These are phyloP conservation scores for Dothidotthia symphoricarpi DNA, from an alignment of 2,329 filamentous ascomycete species.

Conservation along the genomic window DNA sequence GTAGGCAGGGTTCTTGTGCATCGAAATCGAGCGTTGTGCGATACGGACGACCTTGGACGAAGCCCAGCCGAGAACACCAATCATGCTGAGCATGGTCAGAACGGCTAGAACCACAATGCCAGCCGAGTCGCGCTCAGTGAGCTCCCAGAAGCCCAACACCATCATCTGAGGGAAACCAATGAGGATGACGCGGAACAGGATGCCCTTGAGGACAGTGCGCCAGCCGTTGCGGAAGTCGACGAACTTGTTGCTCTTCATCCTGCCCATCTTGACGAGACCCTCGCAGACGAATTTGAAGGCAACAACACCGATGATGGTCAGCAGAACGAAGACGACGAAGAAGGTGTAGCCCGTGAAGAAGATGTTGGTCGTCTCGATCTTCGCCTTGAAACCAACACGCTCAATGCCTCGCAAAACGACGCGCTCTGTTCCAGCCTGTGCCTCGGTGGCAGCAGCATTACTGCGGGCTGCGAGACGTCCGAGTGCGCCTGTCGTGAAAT, in stretches of 20 bases:
- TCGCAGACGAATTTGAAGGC: slow-evolving; percentile 82
- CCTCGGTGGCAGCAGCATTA: slow-evolving; percentile 49
- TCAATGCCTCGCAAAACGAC: slow-evolving; percentile 75
- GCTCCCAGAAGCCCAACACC: slow-evolving; percentile 89
- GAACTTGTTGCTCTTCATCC: slow-evolving; percentile 83
- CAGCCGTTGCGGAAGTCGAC: slow-evolving; percentile 92
- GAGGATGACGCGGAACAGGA: slow-evolving; percentile 83
- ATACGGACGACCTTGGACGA: slow-evolving; percentile 86
- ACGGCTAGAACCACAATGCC: slow-evolving; percentile 84
- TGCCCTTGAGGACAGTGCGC: slow-evolving; percentile 89
- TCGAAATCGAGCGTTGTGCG: slow-evolving; percentile 79
- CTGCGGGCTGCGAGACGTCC: slow-evolving; percentile 40
- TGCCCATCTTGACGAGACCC: slow-evolving; percentile 67
- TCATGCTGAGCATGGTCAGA: slow-evolving; percentile 82
- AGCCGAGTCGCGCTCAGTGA: slow-evolving; percentile 79
- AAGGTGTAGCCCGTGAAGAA: slow-evolving; percentile 90
- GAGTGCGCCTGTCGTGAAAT: slow-evolving; percentile 19
- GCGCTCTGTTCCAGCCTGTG: slow-evolving; percentile 30
- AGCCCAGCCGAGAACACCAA: slow-evolving; percentile 77
- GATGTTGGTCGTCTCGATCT: slow-evolving; percentile 86
- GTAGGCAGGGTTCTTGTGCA: slow-evolving; percentile 96
- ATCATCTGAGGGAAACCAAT: slow-evolving; percentile 91
- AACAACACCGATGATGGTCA: slow-evolving; percentile 70
- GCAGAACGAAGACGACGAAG: slow-evolving; percentile 78
- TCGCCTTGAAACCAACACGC: slow-evolving; percentile 80